Conservation (phyloP, 164 flowering plant species). For the Stephania yunnanensis region DNA sequence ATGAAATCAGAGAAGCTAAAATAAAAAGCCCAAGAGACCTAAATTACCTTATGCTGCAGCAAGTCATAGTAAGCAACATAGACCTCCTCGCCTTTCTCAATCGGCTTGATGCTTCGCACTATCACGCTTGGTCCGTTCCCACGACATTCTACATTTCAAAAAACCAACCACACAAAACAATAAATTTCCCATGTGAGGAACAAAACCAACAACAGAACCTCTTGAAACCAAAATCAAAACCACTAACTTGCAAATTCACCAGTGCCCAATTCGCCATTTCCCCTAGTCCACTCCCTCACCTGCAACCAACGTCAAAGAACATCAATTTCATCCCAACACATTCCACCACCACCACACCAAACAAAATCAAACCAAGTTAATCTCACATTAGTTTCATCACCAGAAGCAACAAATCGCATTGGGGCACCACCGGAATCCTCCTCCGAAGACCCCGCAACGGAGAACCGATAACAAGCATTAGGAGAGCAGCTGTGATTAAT, state of each 20-base stretch:
- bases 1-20: no score
- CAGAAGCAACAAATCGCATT: conserved; percentile 22
- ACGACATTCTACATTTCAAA: conserved; percentile 18
- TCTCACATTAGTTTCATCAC: conserved; percentile 12
- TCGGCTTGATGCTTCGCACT: conserved; percentile 53
- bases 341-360: neutral
- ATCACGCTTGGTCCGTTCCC: conserved; percentile 48
- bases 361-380: neutral
- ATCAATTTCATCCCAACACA: neutral
- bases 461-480: conserved; percentile 61
- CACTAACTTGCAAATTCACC: conserved; percentile 17
- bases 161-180: neutral
- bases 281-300: conserved; percentile 13
- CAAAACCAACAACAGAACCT: neutral
- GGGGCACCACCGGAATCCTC: conserved; percentile 2
- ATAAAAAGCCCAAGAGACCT: neutral
- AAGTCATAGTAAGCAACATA: conserved; percentile 59
- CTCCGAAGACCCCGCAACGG: conserved; percentile 6
- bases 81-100: conserved; percentile 53
- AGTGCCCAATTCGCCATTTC: conserved; percentile 10
- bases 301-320: conserved; percentile 13
- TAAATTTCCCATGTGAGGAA: neutral
- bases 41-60: conserved; percentile 61
- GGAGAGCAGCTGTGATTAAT: conserved; percentile 83
- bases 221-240: neutral